A percentile compares a stretch with the other conserved stretches of the same genome.
These are phyloP conservation scores for Aspergillus fischeri DNA, from an alignment of 2,329 filamentous ascomycete species.

Conservation along the genomic window DNA sequence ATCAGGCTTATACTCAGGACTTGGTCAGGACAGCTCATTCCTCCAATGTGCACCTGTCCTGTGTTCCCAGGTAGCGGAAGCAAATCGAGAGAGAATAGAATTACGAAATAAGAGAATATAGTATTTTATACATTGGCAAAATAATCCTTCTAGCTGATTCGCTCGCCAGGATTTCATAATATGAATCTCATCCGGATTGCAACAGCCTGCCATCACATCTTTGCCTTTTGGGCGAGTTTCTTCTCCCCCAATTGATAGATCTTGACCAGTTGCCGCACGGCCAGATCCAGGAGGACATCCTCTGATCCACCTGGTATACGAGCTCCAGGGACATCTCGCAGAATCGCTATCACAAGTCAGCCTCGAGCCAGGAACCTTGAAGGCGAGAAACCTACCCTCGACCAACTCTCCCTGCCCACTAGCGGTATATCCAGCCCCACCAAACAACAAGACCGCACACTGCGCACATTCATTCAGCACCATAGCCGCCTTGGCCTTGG, in stretches of 20 bases:
- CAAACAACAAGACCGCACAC: constrained; percentile 66
- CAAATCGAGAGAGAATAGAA: no score
- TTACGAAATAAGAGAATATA: no score
- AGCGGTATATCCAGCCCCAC: constrained; percentile 68
- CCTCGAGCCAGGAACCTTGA: constrained; percentile 11
- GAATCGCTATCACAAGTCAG: constrained; percentile 48
- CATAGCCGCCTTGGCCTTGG: constrained; percentile 68
- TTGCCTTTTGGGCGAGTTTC: constrained; percentile 25
- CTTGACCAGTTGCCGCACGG: constrained; percentile 66
- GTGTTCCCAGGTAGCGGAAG: no score
- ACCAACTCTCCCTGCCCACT: constrained; percentile 67
- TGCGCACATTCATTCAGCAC: constrained; percentile 69
- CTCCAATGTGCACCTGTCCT: no score
- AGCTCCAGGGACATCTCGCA: constrained; percentile 59
- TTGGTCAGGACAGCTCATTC: no score
- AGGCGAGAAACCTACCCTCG: constrained; percentile 54
- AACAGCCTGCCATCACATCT: constrained; percentile 17
- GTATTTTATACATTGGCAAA: no score
- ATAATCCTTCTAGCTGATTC: background rate
- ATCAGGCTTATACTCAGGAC: no score
- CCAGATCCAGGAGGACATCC: constrained; percentile 68
- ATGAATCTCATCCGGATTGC: no score
- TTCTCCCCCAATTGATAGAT: constrained; percentile 48
- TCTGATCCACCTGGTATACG: constrained; percentile 66
- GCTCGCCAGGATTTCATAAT: background rate